Percentiles rank a stretch among this genome's conserved stretches.
These are phyloP conservation scores for Ustilago sp. DNA, from an alignment of 1,284 basidiomycete genomes.

Conservation along the genomic window DNA sequence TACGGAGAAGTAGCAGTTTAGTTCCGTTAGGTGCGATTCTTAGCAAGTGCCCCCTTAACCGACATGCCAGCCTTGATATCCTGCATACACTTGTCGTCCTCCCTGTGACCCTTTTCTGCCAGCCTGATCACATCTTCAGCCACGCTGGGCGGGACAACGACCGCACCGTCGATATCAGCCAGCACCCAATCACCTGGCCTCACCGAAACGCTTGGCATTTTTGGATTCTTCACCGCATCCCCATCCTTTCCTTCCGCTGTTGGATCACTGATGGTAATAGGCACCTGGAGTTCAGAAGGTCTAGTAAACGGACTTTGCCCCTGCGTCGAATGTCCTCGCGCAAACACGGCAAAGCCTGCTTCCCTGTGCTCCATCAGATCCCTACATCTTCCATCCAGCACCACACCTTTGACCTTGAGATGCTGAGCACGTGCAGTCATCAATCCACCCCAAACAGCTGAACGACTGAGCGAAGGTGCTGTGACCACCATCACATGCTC, in stretches of 20 bases:
- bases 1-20: not conserved
- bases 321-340: constrained; percentile 83
- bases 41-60: constrained; percentile 81
- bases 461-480: constrained; percentile 81
- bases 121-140: constrained; percentile 76
- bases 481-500: constrained; percentile 78
- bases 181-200: constrained; percentile 85
- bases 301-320: constrained; percentile 90
- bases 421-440: constrained; percentile 86
- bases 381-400: constrained; percentile 83
- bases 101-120: constrained; percentile 75
- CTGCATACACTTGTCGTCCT: constrained; percentile 80
- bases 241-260: constrained; percentile 21
- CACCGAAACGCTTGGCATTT: constrained; percentile 74
- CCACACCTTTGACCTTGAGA: constrained; percentile 78
- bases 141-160: constrained; percentile 78
- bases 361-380: constrained; percentile 82
- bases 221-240: constrained; percentile 27
- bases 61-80: constrained; percentile 82
- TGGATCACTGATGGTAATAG: constrained; percentile 75
- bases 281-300: constrained; percentile 81
- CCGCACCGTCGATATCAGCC: constrained; percentile 89
- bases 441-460: constrained; percentile 90
- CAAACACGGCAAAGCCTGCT: constrained; percentile 75
- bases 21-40: constrained; percentile 77